phyloP scores from a whole-genome alignment of 495 filamentous ascomycete species.

The Parathielavia hyrcaniae region DNA sequence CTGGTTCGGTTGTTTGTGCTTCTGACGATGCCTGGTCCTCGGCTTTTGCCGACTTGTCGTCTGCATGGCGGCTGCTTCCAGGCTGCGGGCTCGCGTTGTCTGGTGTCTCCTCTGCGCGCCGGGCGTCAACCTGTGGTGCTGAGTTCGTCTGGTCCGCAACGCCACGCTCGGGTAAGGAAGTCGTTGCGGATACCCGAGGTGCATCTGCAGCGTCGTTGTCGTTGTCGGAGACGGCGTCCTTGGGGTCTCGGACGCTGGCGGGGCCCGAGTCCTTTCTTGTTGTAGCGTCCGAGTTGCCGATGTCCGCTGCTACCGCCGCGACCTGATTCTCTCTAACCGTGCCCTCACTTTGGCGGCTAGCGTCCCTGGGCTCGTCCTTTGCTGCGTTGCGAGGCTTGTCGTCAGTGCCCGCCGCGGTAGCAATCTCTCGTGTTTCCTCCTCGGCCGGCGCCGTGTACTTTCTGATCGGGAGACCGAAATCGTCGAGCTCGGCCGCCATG shows the following conservation, averaged over 20 bases:
- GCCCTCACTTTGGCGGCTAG: not conserved
- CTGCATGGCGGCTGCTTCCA: not conserved
- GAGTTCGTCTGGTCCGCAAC: constrained; percentile 12
- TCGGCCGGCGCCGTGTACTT: constrained; percentile 26
- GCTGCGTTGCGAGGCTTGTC: not conserved
- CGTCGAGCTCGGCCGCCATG: constrained; percentile 46
- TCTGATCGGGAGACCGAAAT: constrained; percentile 51
- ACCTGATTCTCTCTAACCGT: not conserved
- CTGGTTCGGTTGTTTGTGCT: constrained; percentile 18
- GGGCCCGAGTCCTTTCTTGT: constrained; percentile 14
- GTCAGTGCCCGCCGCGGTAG: constrained; percentile 2
- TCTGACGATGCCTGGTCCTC: constrained; percentile 23
- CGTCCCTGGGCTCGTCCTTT: not conserved
- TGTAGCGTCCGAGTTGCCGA: not conserved
- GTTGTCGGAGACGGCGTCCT: constrained; percentile 32
- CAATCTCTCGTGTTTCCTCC: not conserved
- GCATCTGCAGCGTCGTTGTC: constrained; percentile 20
- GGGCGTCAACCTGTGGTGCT: not conserved
- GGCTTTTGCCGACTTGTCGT: constrained; percentile 16
- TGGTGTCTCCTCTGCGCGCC: constrained; percentile 13
- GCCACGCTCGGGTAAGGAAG: not conserved
- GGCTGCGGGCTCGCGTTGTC: constrained; percentile 10
- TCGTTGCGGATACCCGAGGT: constrained; percentile 19
- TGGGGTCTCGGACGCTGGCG: constrained; percentile 33
- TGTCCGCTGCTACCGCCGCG: not conserved